Evolutionary conservation across 495 filamentous ascomycete species (phyloP), one percentile per base, ranked within the genome.

Genomic region (Penicillium roqueforti): DNA sequence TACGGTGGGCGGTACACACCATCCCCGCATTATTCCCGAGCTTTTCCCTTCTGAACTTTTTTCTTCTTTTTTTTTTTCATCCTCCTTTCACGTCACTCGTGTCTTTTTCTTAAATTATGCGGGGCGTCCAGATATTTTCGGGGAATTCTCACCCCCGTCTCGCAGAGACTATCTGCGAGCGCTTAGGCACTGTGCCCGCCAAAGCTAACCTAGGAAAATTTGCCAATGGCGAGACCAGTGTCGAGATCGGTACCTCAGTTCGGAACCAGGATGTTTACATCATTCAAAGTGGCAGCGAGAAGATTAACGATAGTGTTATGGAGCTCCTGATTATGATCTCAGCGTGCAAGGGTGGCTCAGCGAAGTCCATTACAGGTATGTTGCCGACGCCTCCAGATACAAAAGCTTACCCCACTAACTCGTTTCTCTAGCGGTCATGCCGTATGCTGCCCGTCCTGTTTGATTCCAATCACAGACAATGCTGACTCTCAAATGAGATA

Each of bases 261-360:
- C 87, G 93, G 49, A 92, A 98, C 64, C 93, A 98, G 68, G 92
- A 98, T 82, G 91, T 98, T 53, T 98, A 97, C 73, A 91, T 98
- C 65, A 87, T 98, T 16, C 93, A 98, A 80, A 97, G 92, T 59
- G 93, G 93, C 49, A 97, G 95, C 71, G 78, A 82, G 62, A 92
- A 88, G 81, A 95, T 96, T 80, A 98, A 98, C 74, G 95, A 98
- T 73, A 92, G 88, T 58, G 88, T 98, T 64, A 96, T 98, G 88
- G 93, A 98, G 78, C 80, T 98, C 53, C 83, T 97, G 63, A 97
- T 98, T 71, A 92, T 98, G 87, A 96, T 97, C 62, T 92, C 90
- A 54, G 93, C 93, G 47, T 97, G 93, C 80, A 98, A 96, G 68
- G 91, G 93, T 66, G 92, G 92, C 52, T 97, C 95, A 37, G 89